Evolutionary conservation across 768 basidiomycete species (phyloP).

Genomic region (Boletus eberwhitei): DNA sequence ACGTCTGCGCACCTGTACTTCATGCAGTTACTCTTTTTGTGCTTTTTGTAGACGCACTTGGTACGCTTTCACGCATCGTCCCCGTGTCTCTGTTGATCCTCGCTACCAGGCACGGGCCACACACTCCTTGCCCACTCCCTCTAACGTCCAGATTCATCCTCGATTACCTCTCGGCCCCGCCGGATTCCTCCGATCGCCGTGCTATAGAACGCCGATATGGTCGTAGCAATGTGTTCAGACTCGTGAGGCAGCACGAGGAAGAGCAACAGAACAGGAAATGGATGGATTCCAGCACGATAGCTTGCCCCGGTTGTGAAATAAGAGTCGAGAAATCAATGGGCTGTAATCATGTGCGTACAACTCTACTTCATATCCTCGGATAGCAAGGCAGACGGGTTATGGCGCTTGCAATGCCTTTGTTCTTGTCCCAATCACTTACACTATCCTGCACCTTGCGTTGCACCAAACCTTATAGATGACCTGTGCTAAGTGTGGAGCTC

Average conservation of each 20-base stretch:
- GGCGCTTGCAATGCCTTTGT: not conserved
- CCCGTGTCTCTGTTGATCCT: constrained; percentile 3
- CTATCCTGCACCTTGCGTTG: not conserved
- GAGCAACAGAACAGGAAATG: constrained; percentile 73
- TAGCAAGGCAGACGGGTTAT: too few species aligned
- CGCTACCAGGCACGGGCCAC: constrained; percentile 74
- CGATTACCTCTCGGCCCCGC: constrained; percentile 60
- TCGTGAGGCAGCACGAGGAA: constrained; percentile 65
- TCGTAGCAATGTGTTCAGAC: constrained; percentile 50
- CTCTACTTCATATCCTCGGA: not conserved
- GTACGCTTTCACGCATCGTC: constrained; percentile 34
- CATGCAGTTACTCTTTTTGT: constrained; percentile 79
- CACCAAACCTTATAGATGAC: constrained; percentile 56
- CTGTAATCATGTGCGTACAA: constrained; percentile 78
- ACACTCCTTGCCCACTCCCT: constrained; percentile 65
- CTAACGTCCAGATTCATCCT: constrained; percentile 61
- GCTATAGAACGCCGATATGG: constrained; percentile 66
- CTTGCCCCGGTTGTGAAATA: constrained; percentile 70
- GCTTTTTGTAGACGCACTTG: constrained; percentile 79
- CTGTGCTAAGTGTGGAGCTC: constrained; percentile 66
- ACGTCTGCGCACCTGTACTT: constrained; percentile 64
- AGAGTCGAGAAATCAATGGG: constrained; percentile 74
- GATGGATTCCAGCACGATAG: constrained; percentile 65
- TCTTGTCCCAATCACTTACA: not conserved
- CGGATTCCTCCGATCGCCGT: constrained; percentile 47